Evolutionary conservation across 371 early-diverging fungal species (phyloP), one percentile per base, ranked within the genome.

Genomic region (Mortierella sp.): DNA sequence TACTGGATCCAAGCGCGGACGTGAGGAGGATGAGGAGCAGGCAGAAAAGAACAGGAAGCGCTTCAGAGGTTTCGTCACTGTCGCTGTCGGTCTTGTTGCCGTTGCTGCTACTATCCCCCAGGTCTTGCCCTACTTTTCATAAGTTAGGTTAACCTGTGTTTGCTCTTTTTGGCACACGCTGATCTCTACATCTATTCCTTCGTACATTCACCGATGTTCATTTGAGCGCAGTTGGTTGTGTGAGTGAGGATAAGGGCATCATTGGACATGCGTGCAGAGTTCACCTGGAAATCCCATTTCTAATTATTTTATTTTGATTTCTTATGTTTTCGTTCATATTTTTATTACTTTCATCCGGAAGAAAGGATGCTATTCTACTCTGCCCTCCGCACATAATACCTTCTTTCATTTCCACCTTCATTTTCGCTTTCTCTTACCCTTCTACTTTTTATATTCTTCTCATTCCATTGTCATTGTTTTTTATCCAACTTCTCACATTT

Each of bases 21-120:
- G 73, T 26, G 81, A 81, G 11, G 81, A 81, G 63, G 74, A 58
- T n/a, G 81, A 81, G 60, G 81, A 81, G 44, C 71, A 80, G 54
- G 76, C 58, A 57, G 50, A 74, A 70, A 52, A 70, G 63, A 74
- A 70, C 48, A 68, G 60, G 14, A 81, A 81, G 77, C 65, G 81
- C 14, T 74, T 73, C 71, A 73, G 81, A 48, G 77, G 81, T 19
- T 54, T 81, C 34, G 50, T 81, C 34, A 73, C 81, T 24, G 70
- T 74, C 38, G 81, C 81, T 42, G 78, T 81, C 16, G 81, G 81
- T 52, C 73, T 81, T 44, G 81, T 68, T 21, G 81, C 78, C 26
- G 80, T 60, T 13, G 77, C 78, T 4, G 75, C 38, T 4, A 68
- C 71, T 34, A 28, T 81, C 44, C 81, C 81, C 42, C 81, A 77